phyloP scores from a whole-genome alignment of 225 moss, liverwort and hornwort species.

The Pleurozium schreberi region DNA sequence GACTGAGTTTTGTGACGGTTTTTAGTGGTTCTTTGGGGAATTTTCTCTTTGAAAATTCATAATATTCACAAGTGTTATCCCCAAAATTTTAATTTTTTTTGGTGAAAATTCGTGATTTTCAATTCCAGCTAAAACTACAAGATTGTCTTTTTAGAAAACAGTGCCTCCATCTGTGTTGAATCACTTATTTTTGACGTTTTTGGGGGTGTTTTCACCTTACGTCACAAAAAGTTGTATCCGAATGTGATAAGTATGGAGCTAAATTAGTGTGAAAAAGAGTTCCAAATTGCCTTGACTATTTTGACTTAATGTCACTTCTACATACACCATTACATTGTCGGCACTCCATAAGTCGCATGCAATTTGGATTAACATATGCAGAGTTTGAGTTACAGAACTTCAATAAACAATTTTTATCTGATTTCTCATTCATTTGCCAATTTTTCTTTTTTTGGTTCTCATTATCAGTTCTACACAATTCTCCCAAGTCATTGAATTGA shows the following conservation, averaged over 20 bases:
- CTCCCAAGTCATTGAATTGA: not conserved
- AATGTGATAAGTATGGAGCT: not conserved
- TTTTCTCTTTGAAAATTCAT: not conserved
- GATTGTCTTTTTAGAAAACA: accelerated
- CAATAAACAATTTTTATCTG: no score
- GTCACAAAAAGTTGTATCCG: not conserved
- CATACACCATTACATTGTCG: not conserved
- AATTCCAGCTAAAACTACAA: no score
- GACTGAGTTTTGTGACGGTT: accelerated
- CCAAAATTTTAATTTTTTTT: not conserved
- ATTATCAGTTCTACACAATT: no score
- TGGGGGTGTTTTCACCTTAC: no score
- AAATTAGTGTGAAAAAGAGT: no score
- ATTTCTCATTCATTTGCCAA: no score
- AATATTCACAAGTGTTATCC: not conserved
- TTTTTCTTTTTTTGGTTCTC: not conserved
- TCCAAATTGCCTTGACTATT: not conserved
- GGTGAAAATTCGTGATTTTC: not conserved
- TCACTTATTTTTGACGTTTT: accelerated
- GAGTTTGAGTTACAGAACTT: not conserved
- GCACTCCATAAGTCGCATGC: not conserved
- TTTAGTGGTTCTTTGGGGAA: accelerated
- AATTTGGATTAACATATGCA: not conserved
- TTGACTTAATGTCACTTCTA: not conserved
- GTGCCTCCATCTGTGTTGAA: not conserved